Percentiles rank a stretch among this genome's conserved stretches.
Conservation (phyloP, 768 basidiomycete species). For the Boletellus ananas region DNA sequence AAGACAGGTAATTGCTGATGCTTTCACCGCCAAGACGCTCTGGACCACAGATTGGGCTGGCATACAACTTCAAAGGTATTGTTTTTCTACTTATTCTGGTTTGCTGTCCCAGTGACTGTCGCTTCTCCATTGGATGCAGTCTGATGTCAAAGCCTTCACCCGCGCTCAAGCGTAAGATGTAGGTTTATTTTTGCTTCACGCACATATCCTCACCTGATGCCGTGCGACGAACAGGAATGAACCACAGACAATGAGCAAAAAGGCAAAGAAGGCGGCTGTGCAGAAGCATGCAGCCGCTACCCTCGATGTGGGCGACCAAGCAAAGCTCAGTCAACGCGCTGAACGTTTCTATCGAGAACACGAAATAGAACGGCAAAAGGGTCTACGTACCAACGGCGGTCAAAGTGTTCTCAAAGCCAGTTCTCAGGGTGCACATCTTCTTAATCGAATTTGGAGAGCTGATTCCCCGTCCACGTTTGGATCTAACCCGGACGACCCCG, state of each 20-base stretch:
- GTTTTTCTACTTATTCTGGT: neutral
- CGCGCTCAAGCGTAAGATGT: constrained; percentile 71
- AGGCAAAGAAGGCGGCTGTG: constrained; percentile 55
- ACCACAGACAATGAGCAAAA: constrained; percentile 46
- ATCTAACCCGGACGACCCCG: constrained; percentile 58
- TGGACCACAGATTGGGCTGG: constrained; percentile 94
- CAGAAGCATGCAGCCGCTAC: constrained; percentile 35
- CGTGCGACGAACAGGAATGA: constrained; percentile 34
- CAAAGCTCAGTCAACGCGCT: constrained; percentile 71
- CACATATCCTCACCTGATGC: constrained; percentile 7
- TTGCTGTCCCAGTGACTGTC: constrained; percentile 19
- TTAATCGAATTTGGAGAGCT: constrained; percentile 41
- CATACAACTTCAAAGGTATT: constrained; percentile 81
- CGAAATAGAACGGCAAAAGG: constrained; percentile 74
- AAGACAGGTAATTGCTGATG: constrained; percentile 94
- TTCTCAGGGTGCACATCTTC: constrained; percentile 51
- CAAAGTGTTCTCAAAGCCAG: constrained; percentile 40
- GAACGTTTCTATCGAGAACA: constrained; percentile 90
- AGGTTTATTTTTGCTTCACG: constrained; percentile 16
- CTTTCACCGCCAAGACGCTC: constrained; percentile 78
- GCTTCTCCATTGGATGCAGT: constrained; percentile 31
- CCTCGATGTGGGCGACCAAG: constrained; percentile 61
- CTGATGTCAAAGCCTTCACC: constrained; percentile 58
- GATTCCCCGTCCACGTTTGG: constrained; percentile 49
- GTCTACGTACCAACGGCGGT: constrained; percentile 29